A percentile compares a stretch with the other conserved stretches of the same genome.
phyloP scores from a whole-genome alignment of 306 rosid genomes.

The Acacia crassicarpa region DNA sequence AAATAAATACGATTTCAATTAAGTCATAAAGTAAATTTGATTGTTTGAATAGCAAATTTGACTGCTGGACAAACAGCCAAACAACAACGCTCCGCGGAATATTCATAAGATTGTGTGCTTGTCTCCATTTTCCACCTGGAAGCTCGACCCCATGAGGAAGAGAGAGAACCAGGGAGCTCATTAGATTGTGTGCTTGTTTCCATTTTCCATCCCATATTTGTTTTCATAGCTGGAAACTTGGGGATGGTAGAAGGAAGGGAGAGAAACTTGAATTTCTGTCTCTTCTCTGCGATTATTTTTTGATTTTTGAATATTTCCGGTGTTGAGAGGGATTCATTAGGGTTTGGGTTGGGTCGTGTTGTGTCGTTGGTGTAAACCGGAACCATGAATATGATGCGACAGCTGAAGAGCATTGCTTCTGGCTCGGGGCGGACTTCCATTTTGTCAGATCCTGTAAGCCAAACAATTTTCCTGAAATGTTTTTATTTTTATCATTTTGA shows the following conservation, averaged over 20 bases:
- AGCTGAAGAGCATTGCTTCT: constrained; percentile 96
- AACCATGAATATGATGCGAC: constrained; percentile 93
- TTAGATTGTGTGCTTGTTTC: constrained; percentile 5
- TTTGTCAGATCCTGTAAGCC: constrained; percentile 90
- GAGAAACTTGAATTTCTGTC: constrained; percentile 55
- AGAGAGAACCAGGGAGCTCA: constrained; percentile 25
- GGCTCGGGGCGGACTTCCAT: constrained; percentile 83
- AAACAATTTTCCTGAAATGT: not conserved
- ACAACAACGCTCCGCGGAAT: constrained; percentile 5
- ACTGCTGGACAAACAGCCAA: not conserved
- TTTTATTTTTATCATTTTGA: not conserved
- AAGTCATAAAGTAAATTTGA: no score
- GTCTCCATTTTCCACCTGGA: no score
- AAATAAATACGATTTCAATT: no score
- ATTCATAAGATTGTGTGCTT: constrained; percentile 39
- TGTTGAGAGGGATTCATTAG: constrained; percentile 34
- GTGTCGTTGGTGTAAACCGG: constrained; percentile 20
- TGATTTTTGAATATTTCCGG: not conserved
- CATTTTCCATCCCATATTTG: constrained; percentile 27
- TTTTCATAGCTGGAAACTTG: constrained; percentile 28
- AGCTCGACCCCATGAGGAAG: constrained; percentile 2
- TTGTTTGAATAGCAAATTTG: not conserved
- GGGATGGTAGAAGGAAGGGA: constrained; percentile 32
- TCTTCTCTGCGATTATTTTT: constrained; percentile 32
- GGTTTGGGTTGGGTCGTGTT: constrained; percentile 44